These are phyloP conservation scores for Candida sphagnicola DNA, from an alignment of 805 yeast genomes.

Conservation along the genomic window DNA sequence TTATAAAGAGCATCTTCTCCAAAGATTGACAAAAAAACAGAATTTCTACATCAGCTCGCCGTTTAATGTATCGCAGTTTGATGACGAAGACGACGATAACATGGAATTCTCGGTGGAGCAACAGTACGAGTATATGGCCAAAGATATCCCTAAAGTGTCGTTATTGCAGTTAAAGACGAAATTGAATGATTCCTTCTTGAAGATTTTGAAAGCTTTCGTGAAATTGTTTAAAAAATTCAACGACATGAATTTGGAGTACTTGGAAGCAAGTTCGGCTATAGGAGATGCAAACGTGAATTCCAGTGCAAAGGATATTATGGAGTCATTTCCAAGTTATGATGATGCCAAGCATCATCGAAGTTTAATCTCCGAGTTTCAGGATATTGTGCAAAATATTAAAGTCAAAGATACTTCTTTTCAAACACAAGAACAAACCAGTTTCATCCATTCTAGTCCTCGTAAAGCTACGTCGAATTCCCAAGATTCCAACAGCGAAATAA, in stretches of 20 bases:
- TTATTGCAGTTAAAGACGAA: conserved; percentile 26
- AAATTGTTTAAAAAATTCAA: conserved; percentile 27
- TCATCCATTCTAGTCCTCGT: conserved; percentile 29
- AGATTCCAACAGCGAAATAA: too few relatives aligned
- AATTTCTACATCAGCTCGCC: conserved; percentile 26
- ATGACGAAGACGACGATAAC: conserved; percentile 11
- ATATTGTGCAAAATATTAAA: conserved; percentile 17
- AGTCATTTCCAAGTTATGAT: conserved; percentile 21
- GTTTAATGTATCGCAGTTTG: conserved; percentile 18
- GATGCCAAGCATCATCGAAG: conserved; percentile 29
- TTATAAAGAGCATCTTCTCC: conserved; percentile 21
- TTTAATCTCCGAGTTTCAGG: conserved; percentile 30
- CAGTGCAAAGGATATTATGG: conserved; percentile 12
- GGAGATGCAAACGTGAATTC: conserved; percentile 18
- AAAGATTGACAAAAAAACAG: conserved; percentile 14
- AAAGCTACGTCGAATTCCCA: conserved; percentile 7
- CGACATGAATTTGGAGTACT: conserved; percentile 18
- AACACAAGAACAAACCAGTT: conserved; percentile 12
- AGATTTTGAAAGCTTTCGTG: conserved; percentile 30
- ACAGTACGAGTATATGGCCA: conserved; percentile 21
- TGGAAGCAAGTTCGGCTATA: conserved; percentile 26
- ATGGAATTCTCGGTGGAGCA: conserved; percentile 15
- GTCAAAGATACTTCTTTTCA: conserved; percentile 5
- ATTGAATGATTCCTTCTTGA: conserved; percentile 33
- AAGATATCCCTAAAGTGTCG: conserved; percentile 24